Conservation (phyloP, 208 protist species). For the Wallacemonas sp. region DNA sequence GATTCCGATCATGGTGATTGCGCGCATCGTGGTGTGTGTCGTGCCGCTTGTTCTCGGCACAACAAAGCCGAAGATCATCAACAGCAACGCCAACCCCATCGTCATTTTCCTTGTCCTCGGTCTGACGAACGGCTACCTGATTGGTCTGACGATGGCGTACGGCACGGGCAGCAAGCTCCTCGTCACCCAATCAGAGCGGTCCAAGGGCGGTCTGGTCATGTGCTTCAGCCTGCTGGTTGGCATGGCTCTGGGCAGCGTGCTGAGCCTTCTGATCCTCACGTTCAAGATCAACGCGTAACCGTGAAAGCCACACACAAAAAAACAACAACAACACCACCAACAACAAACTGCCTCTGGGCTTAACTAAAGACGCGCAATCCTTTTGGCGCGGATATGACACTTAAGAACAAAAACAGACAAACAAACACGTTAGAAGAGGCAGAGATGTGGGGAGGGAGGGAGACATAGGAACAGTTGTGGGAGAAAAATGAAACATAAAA, state of each 20-base stretch:
- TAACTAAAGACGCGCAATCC: no score
- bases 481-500: no score
- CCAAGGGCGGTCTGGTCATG: constrained; percentile 24
- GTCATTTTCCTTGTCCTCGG: constrained; percentile 35
- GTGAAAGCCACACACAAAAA: no score
- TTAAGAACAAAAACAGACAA: no score
- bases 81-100: constrained; percentile 38
- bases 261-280: constrained; percentile 27
- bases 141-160: constrained; percentile 35
- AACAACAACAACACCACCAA: no score
- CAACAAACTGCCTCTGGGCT: no score
- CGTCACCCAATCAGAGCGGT: constrained; percentile 21
- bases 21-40: constrained; percentile 25
- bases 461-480: no score
- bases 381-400: no score
- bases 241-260: constrained; percentile 23
- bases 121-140: constrained; percentile 34
- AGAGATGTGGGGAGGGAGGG: no score
- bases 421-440: no score
- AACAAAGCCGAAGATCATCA: constrained; percentile 25
- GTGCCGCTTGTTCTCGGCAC: constrained; percentile 35
- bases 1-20: constrained; percentile 16
- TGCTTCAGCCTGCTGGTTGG: constrained; percentile 29
- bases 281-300: constrained; percentile 12
- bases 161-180: constrained; percentile 28